Evolutionary conservation across 495 filamentous ascomycete species (phyloP), one percentile per base, ranked within the genome.

Genomic region (Friedmanniomyces endolithicus): DNA sequence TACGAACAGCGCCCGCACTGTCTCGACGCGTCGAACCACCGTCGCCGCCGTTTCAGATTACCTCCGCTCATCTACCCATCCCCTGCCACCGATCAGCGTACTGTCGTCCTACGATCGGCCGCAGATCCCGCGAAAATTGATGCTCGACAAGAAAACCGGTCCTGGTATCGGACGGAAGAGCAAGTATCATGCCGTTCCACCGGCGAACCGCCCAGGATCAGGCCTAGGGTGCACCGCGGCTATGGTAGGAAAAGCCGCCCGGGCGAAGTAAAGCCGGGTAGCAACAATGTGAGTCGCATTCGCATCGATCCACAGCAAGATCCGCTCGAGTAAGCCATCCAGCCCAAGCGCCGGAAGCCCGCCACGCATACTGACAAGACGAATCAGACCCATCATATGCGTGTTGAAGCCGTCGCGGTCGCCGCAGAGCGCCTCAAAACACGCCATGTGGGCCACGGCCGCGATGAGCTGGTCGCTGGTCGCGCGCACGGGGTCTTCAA

Each of bases 361-460:
- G 20, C 59, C 55, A 11, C 62, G 46, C 16, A 62, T 17, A 11
- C 29, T 53, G 6, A 64, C 62, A 48, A 64, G 51, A 12, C 51
- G 52, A 1, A 46, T 2, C 19, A 64, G 40, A n/a, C 59, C 62
- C 2, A 50, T 56, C 59, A 62, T 62, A 50, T 64, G 62, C n/a
- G 59, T 62, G 48, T 57, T 49, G 58, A 56, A 60, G 44, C 48
- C 48, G 14, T 40, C 24, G 22, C 39, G 58, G 41, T 63, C 54
- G 45, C 61, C 58, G 54, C 41, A 63, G 11, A 60, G 54, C 6
- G 54, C 58, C 34, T 63, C 61, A 47, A 57, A 63, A 6, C 39
- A 46, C 20, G 61, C 61, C 58, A 63, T 50, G 19, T 40, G 6
- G 2, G 58, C 50, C 1, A 63, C 61, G 16, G 61, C 61, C 1